A percentile compares a stretch with the other conserved stretches of the same genome.
Conservation (phyloP, 805 yeast species). For the Yarrowia alimentaria region DNA sequence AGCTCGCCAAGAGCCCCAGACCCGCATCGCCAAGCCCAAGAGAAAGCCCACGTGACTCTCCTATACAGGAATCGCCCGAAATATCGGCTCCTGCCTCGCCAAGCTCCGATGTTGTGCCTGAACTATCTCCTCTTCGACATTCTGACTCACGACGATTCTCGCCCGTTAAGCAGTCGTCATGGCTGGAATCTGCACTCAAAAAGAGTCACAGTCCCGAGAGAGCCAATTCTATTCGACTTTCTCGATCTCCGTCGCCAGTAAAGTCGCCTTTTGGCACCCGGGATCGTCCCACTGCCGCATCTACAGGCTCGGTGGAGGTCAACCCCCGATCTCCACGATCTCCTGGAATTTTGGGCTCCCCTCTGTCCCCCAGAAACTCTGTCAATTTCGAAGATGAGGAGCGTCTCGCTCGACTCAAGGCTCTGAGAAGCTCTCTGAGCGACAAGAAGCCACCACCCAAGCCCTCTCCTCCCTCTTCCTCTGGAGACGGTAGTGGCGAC, state of each 20-base stretch:
- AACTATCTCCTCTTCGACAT: constrained; percentile 8
- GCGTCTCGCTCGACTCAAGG: constrained; percentile 15
- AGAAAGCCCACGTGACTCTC: background rate
- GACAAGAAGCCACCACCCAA: constrained; percentile 22
- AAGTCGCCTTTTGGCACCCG: constrained; percentile 22
- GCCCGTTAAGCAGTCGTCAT: constrained; percentile 35
- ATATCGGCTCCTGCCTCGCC: constrained; percentile 2
- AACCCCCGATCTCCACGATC: background rate
- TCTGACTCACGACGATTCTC: constrained; percentile 33
- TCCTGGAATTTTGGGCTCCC: background rate
- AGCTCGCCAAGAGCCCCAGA: constrained; percentile 15
- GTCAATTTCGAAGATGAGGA: constrained; percentile 14
- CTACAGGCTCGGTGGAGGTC: no score
- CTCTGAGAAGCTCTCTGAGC: constrained; percentile 14
- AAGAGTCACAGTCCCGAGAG: constrained; percentile 29
- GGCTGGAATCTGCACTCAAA: constrained; percentile 37
- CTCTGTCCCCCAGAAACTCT: no score
- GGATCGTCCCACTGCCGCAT: no score
- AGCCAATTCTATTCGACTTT: constrained; percentile 4
- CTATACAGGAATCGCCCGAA: constrained; percentile 6
- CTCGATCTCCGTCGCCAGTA: constrained; percentile 30
- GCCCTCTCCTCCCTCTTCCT: no score
- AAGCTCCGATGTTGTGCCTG: constrained; percentile 1
- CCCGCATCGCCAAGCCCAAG: constrained; percentile 4
- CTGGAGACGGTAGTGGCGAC: no score